Evolutionary conservation across 192 early-diverging fungal species (phyloP).

Genomic region (Mortierella alpina): DNA sequence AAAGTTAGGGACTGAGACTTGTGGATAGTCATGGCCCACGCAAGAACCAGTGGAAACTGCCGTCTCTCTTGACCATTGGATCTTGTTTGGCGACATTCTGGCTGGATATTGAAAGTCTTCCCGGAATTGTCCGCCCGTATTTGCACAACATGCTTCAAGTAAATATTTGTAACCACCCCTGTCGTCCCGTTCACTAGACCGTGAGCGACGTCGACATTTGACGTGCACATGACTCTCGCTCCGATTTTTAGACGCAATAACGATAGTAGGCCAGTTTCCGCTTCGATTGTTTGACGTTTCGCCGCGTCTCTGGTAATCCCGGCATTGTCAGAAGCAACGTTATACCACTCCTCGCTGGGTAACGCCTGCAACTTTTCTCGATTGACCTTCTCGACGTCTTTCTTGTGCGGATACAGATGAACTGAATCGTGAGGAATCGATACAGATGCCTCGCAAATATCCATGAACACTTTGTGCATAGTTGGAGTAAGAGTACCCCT

Average conservation of each 20-base stretch:
- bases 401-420: constrained; percentile 8
- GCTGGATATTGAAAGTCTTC: constrained; percentile 5
- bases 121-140: constrained; percentile 2
- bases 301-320: background rate
- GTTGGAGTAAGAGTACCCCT: background rate
- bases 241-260: constrained; percentile 2
- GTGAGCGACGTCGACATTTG: constrained; percentile 8
- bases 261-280: constrained; percentile 5
- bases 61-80: constrained; percentile 3
- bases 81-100: constrained; percentile 5
- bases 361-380: background rate
- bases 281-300: constrained; percentile 1
- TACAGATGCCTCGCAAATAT: background rate
- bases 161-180: background rate
- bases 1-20: constrained; percentile 10
- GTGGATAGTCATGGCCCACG: constrained; percentile 22
- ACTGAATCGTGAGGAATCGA: background rate
- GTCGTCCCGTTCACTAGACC: constrained; percentile 20
- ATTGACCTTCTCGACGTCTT: background rate
- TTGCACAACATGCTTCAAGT: background rate
- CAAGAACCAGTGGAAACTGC: constrained; percentile 18
- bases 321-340: background rate
- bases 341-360: constrained; percentile 3
- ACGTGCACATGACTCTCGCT: constrained; percentile 22
- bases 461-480: background rate